Base-by-base conservation (phyloP, 352 stramenopile genomes). In the Pythium sukuiense region DNA sequence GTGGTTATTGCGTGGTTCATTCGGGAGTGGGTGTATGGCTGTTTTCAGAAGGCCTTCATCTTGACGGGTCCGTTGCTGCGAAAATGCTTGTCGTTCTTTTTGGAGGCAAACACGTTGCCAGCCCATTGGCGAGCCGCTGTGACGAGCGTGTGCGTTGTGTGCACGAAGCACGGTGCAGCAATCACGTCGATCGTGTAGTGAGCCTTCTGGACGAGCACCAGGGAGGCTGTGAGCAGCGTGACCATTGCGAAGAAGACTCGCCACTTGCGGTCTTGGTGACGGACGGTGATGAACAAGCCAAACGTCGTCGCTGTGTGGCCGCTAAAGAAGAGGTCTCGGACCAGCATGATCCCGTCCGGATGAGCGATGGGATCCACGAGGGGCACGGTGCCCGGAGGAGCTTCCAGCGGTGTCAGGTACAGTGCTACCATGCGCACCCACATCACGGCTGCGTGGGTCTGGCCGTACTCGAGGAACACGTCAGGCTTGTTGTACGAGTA, bases 251-350 rank as follows among this genome's bases (percentile, higher is more conserved):
- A 77, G 2, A 72, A 52, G 2, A 49, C 2, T 52, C 73, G 74
- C 72, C 72, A 79, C 32, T 29, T 35, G 29, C 45, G 49, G 50
- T 81, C 64, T 13, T 72, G 61, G 45, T 69, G 70, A 13, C 69
- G 65, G 12, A 62, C 64, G 6, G 65, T 59, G 30, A 79, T 59
- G 48, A 79, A 79, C 32, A 70, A 56, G 35, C 72, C 49, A 46
- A 69, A 77, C n/a, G 65, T 76, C 3, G 69, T 76, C 1, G 73
- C 71, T 1, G 71, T 81, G 56, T 78, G 74, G 41, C 71, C 71
- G 20, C 71, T 79, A 59, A 81, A 81, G 54, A 81, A 78, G 18
- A 81, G 55, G 43, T 77, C 71, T 30, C 69, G 62, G 20, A 81
- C 71, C 16, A 81, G 58, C 20, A 73, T 55, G 2, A 52, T 62